Base-by-base conservation (phyloP, 805 yeast species). In the Metschnikowia cubensis region DNA sequence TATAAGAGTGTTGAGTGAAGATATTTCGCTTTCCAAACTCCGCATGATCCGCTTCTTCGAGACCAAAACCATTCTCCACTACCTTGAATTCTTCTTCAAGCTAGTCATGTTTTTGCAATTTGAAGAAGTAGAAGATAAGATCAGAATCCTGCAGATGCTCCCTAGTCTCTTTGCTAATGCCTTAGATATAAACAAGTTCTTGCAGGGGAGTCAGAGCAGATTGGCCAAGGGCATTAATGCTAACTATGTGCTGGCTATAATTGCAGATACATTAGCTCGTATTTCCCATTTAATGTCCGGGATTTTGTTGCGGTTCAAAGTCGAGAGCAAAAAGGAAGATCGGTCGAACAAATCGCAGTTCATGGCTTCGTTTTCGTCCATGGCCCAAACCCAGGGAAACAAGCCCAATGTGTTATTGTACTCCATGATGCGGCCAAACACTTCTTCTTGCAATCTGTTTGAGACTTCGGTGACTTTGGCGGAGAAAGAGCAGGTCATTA, bases 41-140 rank as follows among this genome's bases (percentile, higher is more conserved):
- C 48, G 50, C 11, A 37, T 41, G 42, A 18, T 46, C 3, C 53
- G 56, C 8, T 45, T 33, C 17, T 55, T 57, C 32, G 62, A 58
- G 42, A 36, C 41, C 13, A 18, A 41, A 5, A 32, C 54, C 15
- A 56, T 65, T 13, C 55, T 71, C 15, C 61, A 59, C 33, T 72
- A 69, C 51, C 56, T 68, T 17, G 59, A 60, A 39, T 57, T 64
- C 33, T 70, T 58, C 44, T 47, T 71, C 51, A 49, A 63, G 13
- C 66, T 63, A 38, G 50, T 70, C 4, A 55, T 67, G n/a, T 56
- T 70, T 35, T 54, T 73, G 15, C 76, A 73, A 52, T 60, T 59
- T 14, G 77, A 73, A 53, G 71, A 66, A n/a, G 25, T 39, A n/a
- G 53, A 52, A 21, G 60, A 62, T 15, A 49, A 38, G 7, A 54